Conservation (phyloP, 2,329 filamentous ascomycete genomes). For the Colletotrichum graminicola region DNA sequence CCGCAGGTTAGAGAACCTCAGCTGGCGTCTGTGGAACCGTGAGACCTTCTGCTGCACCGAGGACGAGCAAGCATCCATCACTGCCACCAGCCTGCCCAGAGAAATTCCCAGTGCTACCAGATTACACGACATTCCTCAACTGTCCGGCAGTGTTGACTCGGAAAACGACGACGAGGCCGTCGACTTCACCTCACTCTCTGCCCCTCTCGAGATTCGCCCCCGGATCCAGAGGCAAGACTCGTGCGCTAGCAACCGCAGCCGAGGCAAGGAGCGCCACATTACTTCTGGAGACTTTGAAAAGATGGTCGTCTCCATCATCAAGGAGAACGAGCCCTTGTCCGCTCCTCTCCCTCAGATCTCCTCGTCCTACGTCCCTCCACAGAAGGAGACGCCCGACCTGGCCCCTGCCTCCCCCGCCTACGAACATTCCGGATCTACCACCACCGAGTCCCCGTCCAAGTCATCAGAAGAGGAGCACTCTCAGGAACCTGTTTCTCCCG, state of each 20-base stretch:
- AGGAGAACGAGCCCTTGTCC: constrained; percentile 79
- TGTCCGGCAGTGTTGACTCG: constrained; percentile 84
- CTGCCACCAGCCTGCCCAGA: constrained; percentile 60
- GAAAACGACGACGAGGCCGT: constrained; percentile 75
- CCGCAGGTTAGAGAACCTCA: constrained; percentile 91
- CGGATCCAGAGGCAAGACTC: constrained; percentile 79
- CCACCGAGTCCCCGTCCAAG: constrained; percentile 66
- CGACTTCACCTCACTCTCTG: constrained; percentile 67
- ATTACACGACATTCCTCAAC: constrained; percentile 72
- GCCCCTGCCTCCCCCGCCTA: constrained; percentile 48
- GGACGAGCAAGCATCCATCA: constrained; percentile 62
- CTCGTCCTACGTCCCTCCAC: constrained; percentile 54
- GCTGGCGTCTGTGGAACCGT: constrained; percentile 94
- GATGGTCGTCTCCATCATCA: constrained; percentile 93
- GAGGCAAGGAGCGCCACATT: constrained; percentile 86
- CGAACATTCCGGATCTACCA: constrained; percentile 59
- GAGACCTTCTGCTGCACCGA: constrained; percentile 90
- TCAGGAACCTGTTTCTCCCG: constrained; percentile 52
- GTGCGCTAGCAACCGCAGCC: constrained; percentile 75
- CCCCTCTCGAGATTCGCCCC: constrained; percentile 71
- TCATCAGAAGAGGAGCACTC: constrained; percentile 70
- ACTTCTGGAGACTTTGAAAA: constrained; percentile 94
- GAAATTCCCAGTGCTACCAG: constrained; percentile 58
- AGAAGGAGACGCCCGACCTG: constrained; percentile 58
- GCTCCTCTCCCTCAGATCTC: constrained; percentile 63